Evolutionary conservation across 768 basidiomycete species (phyloP).

Genomic region (Suillus placidus): DNA sequence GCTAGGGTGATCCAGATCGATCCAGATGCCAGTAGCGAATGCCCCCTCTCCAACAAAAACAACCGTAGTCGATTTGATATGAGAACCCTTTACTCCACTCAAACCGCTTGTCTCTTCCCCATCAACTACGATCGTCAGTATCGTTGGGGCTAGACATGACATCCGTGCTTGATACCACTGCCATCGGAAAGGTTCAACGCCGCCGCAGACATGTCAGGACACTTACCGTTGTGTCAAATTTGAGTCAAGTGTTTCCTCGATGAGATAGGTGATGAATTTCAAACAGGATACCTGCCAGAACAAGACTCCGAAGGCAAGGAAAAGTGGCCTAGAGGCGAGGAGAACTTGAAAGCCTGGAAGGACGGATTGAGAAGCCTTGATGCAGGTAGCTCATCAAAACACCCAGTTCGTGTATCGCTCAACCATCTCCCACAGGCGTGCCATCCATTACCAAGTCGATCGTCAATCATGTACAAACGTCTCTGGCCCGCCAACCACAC

Average conservation of each 20-base stretch:
- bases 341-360: constrained; percentile 76
- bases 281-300: constrained; percentile 75
- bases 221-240: constrained; percentile 51
- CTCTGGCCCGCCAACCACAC: constrained; percentile 88
- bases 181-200: constrained; percentile 61
- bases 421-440: constrained; percentile 46
- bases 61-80: not conserved
- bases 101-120: not conserved
- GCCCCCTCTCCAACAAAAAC: not conserved
- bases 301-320: constrained; percentile 76
- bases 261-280: constrained; percentile 9
- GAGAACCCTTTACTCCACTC: not conserved
- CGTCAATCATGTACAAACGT: constrained; percentile 85
- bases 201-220: constrained; percentile 68
- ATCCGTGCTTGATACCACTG: constrained; percentile 62
- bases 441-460: constrained; percentile 69
- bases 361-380: constrained; percentile 58
- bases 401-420: not conserved
- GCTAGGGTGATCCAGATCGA: not conserved
- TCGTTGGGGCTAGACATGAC: constrained; percentile 46
- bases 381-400: constrained; percentile 43
- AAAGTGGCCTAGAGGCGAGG: constrained; percentile 84
- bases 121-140: not conserved
- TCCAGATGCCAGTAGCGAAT: not conserved
- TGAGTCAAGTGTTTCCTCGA: not conserved